Evolutionary conservation across 2,329 filamentous ascomycete genomes (phyloP), one percentile per base, ranked within the genome.

Genomic region (Penicillium thymicola): DNA sequence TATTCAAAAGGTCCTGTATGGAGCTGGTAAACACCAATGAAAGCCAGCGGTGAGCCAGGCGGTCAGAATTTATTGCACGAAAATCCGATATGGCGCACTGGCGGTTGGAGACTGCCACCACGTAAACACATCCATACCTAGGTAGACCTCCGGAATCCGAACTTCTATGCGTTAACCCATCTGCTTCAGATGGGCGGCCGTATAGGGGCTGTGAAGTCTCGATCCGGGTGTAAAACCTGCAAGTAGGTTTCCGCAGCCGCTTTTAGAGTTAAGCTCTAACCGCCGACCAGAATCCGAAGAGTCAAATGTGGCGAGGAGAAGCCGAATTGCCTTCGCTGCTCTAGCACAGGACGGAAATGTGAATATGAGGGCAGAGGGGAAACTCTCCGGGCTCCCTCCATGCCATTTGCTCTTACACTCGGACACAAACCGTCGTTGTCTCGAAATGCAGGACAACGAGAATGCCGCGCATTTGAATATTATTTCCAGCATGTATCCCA

Each of bases 291-390:
- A 55, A 57, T 61, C 46, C 50, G 59, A 28, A 57, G 54, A 53
- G 59, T 72, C 34, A 61, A 69, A 58, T 62, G 70, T 58, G 59
- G 59, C 37, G 66, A 72, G 59, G 60, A 65, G 55, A 66, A 59
- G 28, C 66, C 66, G 6, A 28, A 10, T 9, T 69, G 65, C 46
- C 37, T 43, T 27, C 60, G 62, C 5, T 66, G 63, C 32, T 55
- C 46, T 6, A 61, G 42, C 30, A 62, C 65, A 9, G 62, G 63
- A 4, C 56, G 66, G 7, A 45, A 51, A 25, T 67, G 65, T 41
- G 54, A 64, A 34, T 65, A 67, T 50, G 54, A 52, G 13, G 34
- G n/a, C 11, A 40, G 27, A 34, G 8, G 3, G 18, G 2, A 14
- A n/a, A 16, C 28, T 16, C 13, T 14, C 5, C 6, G 9, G 18